Base-by-base conservation (phyloP, 129 eudicot species). In the Chrysanthemum seticuspe region DNA sequence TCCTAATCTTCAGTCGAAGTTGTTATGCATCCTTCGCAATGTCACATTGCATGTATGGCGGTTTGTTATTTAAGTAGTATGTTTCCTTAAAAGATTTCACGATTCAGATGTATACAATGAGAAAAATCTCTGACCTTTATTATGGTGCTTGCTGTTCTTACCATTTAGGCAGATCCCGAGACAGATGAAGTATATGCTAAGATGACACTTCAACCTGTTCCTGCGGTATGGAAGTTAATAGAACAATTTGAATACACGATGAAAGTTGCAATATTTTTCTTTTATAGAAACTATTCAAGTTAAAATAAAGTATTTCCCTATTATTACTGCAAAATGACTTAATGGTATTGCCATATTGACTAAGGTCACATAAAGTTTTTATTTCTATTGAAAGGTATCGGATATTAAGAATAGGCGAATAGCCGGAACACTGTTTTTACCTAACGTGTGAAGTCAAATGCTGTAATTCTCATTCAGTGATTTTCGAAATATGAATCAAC, bases 161-260 rank as follows among this genome's bases (percentile, higher is more conserved):
- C 8, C 8, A 40, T 62, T 57, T 74, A 92, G 98, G 98, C 98
- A 23, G 98, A 92, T 80, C 89, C 95, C 14, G 98, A 92, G 73
- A 92, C 98, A 10, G 98, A 92, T 60, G 98, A 92, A 82, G 98
- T 92, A 11, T 92, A 92, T 83, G 96, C 98, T 50, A 87, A 92
- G 80, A 92, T 92, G 98, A 92, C 98, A 15, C 95, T 92, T 48
- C 98, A 89, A 63, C 98, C 98, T 2, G 89, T 92, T 71, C 91
- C 96, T 76, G 82, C 96, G 78, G 98, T 92, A 87, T 47, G 84
- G 6, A 62, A 54, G 5, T 55, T 12, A 31, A 31, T 31, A 31
- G 36, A 31, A 31, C 36, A 31, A 44, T 47, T 50, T 55, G 9
- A 27, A 5, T 14, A 25, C 10, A 15, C 8, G 4, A 62, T 14